Conservation (phyloP, 257 asterid species). For the Nicotiana otophora region DNA sequence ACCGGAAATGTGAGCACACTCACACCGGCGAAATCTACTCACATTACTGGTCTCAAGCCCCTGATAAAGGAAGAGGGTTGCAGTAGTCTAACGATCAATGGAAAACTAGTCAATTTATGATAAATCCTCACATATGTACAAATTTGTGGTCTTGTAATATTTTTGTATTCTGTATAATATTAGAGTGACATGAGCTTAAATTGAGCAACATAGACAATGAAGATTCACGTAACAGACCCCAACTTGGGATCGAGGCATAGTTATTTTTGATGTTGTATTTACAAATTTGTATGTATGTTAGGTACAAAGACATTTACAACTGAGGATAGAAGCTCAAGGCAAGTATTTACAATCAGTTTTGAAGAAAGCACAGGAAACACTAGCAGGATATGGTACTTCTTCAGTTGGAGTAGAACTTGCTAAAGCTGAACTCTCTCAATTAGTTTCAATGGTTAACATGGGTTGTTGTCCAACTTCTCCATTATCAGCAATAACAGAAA, state of each 20-base stretch:
- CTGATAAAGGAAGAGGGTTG: neutral
- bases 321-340: constrained; percentile 92
- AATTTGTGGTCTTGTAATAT: too few species aligned
- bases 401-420: constrained; percentile 57
- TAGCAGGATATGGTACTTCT: constrained; percentile 55
- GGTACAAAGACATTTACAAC: constrained; percentile 87
- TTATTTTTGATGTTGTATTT: neutral
- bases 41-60: neutral
- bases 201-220: too few species aligned
- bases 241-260: neutral
- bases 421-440: constrained; percentile 64
- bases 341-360: constrained; percentile 81
- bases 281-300: constrained; percentile 9
- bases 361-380: constrained; percentile 74
- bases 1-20: neutral
- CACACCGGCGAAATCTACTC: neutral
- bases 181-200: neutral
- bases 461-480: constrained; percentile 53
- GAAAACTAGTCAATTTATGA: neutral
- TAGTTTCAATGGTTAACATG: constrained; percentile 63
- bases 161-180: too few species aligned
- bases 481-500: constrained; percentile 56
- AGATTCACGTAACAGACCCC: neutral
- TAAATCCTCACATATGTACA: too few species aligned
- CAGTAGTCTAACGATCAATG: neutral